Evolutionary conservation across 2,329 filamentous ascomycete genomes (phyloP).

Genomic region (Penicillium polonicum): DNA sequence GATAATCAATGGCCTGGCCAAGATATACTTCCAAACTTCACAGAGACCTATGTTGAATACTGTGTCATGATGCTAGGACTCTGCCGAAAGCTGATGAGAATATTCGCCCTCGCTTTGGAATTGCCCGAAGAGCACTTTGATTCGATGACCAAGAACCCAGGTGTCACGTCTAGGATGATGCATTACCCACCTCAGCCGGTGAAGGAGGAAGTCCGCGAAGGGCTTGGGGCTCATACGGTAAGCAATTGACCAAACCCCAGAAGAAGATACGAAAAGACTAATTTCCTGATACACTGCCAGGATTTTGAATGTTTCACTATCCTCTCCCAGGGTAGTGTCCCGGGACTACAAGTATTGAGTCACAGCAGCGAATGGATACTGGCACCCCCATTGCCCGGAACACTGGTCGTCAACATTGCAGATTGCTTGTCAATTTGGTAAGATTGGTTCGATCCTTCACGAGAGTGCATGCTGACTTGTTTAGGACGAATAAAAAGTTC

Average conservation of each 20-base stretch:
- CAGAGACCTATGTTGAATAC: constrained; percentile 19
- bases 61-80: constrained; percentile 18
- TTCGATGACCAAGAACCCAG: constrained; percentile 32
- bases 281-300: constrained; percentile 12
- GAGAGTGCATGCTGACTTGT: not conserved
- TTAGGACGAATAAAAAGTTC: constrained; percentile 41
- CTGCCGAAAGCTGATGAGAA: constrained; percentile 31
- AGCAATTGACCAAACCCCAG: not conserved
- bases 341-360: constrained; percentile 38
- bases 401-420: constrained; percentile 34
- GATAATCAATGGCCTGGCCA: constrained; percentile 27
- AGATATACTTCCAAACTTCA: constrained; percentile 18
- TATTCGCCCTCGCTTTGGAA: constrained; percentile 43
- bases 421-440: constrained; percentile 34
- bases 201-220: constrained; percentile 36
- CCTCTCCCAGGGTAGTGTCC: constrained; percentile 42
- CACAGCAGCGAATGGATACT: constrained; percentile 29
- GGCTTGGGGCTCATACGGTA: constrained; percentile 44
- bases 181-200: constrained; percentile 43
- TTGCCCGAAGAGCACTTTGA: constrained; percentile 41
- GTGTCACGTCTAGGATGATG: constrained; percentile 42
- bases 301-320: constrained; percentile 45
- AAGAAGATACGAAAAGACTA: not conserved
- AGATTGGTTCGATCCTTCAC: constrained; percentile 14
- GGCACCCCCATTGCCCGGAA: constrained; percentile 26